Evolutionary conservation across 768 basidiomycete species (phyloP), one percentile per base, ranked within the genome.

Genomic region (Xerocomellus amylosporus): DNA sequence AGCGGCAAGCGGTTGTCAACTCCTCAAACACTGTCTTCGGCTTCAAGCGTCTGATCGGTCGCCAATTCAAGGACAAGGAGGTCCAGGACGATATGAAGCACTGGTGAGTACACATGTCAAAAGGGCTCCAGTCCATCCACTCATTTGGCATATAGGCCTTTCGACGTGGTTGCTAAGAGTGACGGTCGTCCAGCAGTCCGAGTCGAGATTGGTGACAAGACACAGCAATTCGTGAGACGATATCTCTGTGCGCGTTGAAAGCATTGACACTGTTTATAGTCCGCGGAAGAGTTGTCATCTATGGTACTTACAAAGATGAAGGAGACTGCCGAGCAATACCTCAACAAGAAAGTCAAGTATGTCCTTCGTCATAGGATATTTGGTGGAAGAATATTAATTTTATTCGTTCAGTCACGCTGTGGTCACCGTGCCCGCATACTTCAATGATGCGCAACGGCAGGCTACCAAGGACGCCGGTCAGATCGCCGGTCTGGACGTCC

Each of bases 401-500:
- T 26, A 12, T 34, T 34, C 10, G 2, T 47, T 38, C 52, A 90
- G 88, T 64, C 85, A 91, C 50, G 89, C 89, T 26, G 95, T 98
- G 64, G 78, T 98, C 65, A 98, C 95, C 14, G 96, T 98, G 30
- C 97, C 96, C 1, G 95, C 96, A 0, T 98, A 98, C 77, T 99
- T 98, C 84, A 99, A 99, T 72, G 97, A 99, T 69, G 95, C 97
- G 19, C 97, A 99, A 74, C 88, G 97, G 56, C 96, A 98, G 78
- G 97, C 97, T 5, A 99, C 97, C 40, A 97, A 98, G 76, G 87
- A 98, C 57, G 94, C 97, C 49, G 97, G 97, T 67, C 88, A 93
- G 70, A 98, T 98, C 63, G 95, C 97, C 19, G 97, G 97, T 67
- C 84, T 98, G 17, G 93, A 98, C 19, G 97, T 98, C 42, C 87